Evolutionary conservation across 805 yeast genomes (phyloP), one percentile per base, ranked within the genome.

Genomic region (Phaffomyces antillensis): DNA sequence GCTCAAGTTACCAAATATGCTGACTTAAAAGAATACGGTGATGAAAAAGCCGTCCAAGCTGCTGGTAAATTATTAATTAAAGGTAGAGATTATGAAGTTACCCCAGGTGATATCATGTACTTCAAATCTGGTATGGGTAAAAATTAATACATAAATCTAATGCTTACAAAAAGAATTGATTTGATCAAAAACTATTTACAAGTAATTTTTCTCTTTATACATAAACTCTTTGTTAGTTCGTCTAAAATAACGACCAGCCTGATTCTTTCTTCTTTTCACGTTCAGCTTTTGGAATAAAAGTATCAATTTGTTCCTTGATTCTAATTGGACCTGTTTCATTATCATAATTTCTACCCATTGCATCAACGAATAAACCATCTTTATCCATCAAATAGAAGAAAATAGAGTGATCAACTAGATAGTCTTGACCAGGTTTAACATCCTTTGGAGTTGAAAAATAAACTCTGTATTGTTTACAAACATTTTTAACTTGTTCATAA

Each of bases 341-440:
- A 46, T 82, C 86, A 54, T 82, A 86, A 58, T 91, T 91, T 64
- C 96, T 81, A 44, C 99, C 99, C 53, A 91, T 71, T 7, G 93
- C 98, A 62, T 91, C 96, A 40, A 91, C 85, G 60, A 88, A 93
- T 60, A 87, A 80, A 40, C 98, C 99, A 62, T 93, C 96, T n/a
- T 96, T 90, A 62, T 93, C 98, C 97, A 93, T 91, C 56, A 93
- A 70, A 60, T 93, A 93, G 67, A 91, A 91, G 77, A 93, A 93
- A 47, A 93, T 89, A 4, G 98, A 91, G 66, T 93, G 99, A 62
- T 93, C 99, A 30, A 93, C 99, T 49, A 93, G 72, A 61, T 93
- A 93, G 56, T 93, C 96, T 65, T 93, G 96, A 17, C 97, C 98
- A 0, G 96, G 93, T 62, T 89, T 87, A 39, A 93, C 83, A 60